Evolutionary conservation across 768 basidiomycete genomes (phyloP).

Genomic region (Calocybe cyanea): DNA sequence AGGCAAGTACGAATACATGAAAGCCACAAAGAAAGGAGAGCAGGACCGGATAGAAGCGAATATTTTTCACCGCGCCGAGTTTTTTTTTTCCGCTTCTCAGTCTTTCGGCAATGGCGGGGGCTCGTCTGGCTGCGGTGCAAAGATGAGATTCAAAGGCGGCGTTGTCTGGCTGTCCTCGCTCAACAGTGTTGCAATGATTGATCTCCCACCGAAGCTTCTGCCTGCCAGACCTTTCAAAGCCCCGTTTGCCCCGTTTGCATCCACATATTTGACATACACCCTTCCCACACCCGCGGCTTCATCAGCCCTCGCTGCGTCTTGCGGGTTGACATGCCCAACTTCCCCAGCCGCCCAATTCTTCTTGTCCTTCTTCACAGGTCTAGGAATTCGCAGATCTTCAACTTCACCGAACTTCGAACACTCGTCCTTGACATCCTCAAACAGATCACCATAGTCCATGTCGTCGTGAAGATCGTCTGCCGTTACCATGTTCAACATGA

Average conservation of each 20-base stretch:
- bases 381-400: constrained; percentile 83
- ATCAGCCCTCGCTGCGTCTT: constrained; percentile 70
- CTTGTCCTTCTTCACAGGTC: constrained; percentile 85
- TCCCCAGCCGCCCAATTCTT: constrained; percentile 71
- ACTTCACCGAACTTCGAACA: constrained; percentile 77
- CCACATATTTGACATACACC: constrained; percentile 87
- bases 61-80: no score
- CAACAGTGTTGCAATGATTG: constrained; percentile 82
- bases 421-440: constrained; percentile 93
- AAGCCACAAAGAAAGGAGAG: no score
- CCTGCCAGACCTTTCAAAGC: constrained; percentile 90
- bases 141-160: constrained; percentile 77
- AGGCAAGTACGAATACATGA: no score
- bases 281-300: constrained; percentile 92
- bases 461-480: constrained; percentile 89
- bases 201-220: constrained; percentile 79
- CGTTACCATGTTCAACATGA: constrained; percentile 99
- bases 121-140: constrained; percentile 79
- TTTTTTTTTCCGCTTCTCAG: no score
- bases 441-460: constrained; percentile 88
- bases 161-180: constrained; percentile 83
- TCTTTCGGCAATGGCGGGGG: constrained; percentile 66
- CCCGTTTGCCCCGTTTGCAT: constrained; percentile 54
- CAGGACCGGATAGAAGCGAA: no score
- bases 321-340: constrained; percentile 51